These are phyloP conservation scores for Colletotrichum orbiculare DNA, from an alignment of 2,329 filamentous ascomycete species.

Conservation along the genomic window DNA sequence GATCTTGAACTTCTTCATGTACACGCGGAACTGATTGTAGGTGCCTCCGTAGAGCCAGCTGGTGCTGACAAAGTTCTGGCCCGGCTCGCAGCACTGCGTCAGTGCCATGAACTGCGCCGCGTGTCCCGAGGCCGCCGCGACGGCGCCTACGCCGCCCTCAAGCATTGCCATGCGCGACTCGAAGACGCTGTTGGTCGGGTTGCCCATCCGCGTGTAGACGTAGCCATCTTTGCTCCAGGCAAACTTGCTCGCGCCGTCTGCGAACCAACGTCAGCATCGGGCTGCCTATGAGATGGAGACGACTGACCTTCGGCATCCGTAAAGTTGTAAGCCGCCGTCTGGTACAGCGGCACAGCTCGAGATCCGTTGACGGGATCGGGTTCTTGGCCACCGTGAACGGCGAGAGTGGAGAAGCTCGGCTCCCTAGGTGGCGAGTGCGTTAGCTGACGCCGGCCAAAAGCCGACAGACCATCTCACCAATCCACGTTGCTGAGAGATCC, in stretches of 20 bases:
- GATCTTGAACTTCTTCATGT: constrained; percentile 85
- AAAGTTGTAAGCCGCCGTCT: constrained; percentile 68
- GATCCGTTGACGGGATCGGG: constrained; percentile 85
- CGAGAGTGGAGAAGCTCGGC: constrained; percentile 38
- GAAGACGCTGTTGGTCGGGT: constrained; percentile 94
- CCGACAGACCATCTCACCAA: constrained; percentile 42
- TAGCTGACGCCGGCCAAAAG: constrained; percentile 26
- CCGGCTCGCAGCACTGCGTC: constrained; percentile 80
- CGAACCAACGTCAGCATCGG: constrained; percentile 31
- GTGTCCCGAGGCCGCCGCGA: constrained; percentile 88
- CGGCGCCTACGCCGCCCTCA: constrained; percentile 88
- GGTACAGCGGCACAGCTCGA: constrained; percentile 94
- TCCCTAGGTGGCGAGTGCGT: constrained; percentile 26
- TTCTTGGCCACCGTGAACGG: constrained; percentile 64
- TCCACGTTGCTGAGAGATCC: constrained; percentile 47
- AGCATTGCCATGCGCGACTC: constrained; percentile 95
- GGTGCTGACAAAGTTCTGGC: constrained; percentile 95
- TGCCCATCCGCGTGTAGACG: constrained; percentile 94
- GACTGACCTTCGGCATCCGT: constrained; percentile 34
- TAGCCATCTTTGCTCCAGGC: constrained; percentile 71
- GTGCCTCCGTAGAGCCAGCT: constrained; percentile 94
- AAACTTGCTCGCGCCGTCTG: constrained; percentile 49
- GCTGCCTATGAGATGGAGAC: background rate
- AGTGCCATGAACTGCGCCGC: constrained; percentile 93
- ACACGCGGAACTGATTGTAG: constrained; percentile 96